These are phyloP conservation scores for Lachnum nothofagi DNA, from an alignment of 2,329 filamentous ascomycete species.

Conservation along the genomic window DNA sequence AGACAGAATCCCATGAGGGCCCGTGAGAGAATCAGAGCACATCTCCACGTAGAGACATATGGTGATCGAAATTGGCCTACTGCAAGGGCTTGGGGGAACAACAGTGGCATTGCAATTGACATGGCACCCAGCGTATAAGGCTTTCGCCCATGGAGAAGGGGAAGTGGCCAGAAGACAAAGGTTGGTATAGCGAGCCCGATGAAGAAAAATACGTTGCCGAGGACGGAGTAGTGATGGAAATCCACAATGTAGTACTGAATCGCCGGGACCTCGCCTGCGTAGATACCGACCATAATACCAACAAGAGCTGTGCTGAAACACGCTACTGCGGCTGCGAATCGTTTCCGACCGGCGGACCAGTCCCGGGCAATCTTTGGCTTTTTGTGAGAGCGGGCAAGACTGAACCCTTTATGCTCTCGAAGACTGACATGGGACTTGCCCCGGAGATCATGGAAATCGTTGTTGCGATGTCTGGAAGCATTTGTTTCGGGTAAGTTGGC, in stretches of 20 bases:
- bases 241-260: conserved; percentile 75
- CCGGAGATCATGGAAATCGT: conserved; percentile 37
- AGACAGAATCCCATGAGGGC: conserved; percentile 63
- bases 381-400: conserved; percentile 49
- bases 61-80: conserved; percentile 54
- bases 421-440: conserved; percentile 52
- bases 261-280: conserved; percentile 71
- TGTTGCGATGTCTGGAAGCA: conserved; percentile 10
- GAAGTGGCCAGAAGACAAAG: conserved; percentile 67
- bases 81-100: conserved; percentile 70
- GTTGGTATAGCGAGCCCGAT: conserved; percentile 65
- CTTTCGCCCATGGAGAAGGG: conserved; percentile 70
- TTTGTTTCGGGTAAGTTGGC: conserved; percentile 19
- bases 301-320: conserved; percentile 69
- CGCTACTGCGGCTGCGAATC: conserved; percentile 62
- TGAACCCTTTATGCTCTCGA: conserved; percentile 46
- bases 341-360: conserved; percentile 63
- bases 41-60: conserved; percentile 50
- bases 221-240: conserved; percentile 58
- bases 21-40: conserved; percentile 58
- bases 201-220: conserved; percentile 71
- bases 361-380: conserved; percentile 66
- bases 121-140: conserved; percentile 69
- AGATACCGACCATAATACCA: conserved; percentile 68
- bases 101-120: conserved; percentile 63